Evolutionary conservation across 2,329 filamentous ascomycete genomes (phyloP).

Genomic region (Hypoxylon sp.): DNA sequence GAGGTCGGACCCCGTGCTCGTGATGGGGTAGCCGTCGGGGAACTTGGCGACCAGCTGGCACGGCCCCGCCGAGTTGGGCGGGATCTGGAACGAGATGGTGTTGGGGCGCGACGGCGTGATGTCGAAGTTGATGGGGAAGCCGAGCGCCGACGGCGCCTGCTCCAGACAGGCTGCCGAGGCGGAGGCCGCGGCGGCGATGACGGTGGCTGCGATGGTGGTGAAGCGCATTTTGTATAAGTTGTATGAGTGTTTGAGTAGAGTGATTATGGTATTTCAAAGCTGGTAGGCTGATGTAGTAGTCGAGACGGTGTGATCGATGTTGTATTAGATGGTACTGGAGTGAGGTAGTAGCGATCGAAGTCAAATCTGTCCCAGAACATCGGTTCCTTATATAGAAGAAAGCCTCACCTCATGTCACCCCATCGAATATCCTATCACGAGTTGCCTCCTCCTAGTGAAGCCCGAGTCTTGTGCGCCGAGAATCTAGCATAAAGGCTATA

Average conservation of each 20-base stretch:
- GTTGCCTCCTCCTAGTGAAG: background rate
- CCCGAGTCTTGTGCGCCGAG: slow-evolving; percentile 9
- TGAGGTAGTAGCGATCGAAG: slow-evolving; percentile 11
- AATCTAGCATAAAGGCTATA: slow-evolving; percentile 9
- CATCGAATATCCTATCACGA: slow-evolving; percentile 16
- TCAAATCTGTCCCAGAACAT: background rate
- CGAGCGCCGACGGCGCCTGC: slow-evolving; percentile 30
- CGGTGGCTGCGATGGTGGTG: slow-evolving; percentile 13
- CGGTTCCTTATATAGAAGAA: slow-evolving; percentile 23
- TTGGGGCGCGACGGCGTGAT: slow-evolving; percentile 26
- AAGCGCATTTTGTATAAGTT: slow-evolving; percentile 29
- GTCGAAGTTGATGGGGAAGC: slow-evolving; percentile 39
- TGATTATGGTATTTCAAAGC: background rate
- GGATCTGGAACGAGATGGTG: slow-evolving; percentile 41
- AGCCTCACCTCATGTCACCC: slow-evolving; percentile 14
- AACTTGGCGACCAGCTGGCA: slow-evolving; percentile 49
- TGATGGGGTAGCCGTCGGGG: slow-evolving; percentile 46
- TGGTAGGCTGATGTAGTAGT: background rate
- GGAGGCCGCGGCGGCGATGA: slow-evolving; percentile 10
- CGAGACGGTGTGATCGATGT: background rate
- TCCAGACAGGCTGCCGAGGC: slow-evolving; percentile 26
- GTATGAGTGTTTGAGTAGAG: background rate
- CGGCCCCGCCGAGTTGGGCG: slow-evolving; percentile 38
- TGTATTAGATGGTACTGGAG: slow-evolving; percentile 10
- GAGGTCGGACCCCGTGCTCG: slow-evolving; percentile 30